A percentile compares a stretch with the other conserved stretches of the same genome.
These are phyloP conservation scores for Ceratobasidium sp. DNA, from an alignment of 1,284 basidiomycete genomes.

Conservation along the genomic window DNA sequence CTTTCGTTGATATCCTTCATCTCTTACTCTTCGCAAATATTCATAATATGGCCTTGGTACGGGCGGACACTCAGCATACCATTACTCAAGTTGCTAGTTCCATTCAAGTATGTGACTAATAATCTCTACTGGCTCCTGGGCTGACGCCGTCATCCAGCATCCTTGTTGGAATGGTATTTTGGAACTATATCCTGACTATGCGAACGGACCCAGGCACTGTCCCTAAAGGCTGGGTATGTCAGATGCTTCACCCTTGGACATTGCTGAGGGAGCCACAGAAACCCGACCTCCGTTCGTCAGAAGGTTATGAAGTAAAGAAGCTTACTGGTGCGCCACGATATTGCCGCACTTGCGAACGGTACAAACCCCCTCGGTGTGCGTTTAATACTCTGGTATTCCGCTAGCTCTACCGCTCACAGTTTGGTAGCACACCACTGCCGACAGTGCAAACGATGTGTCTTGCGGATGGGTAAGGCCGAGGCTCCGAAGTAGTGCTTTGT, in stretches of 20 bases:
- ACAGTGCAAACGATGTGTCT: slow-evolving; percentile 81
- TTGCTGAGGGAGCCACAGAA: slow-evolving; percentile 55
- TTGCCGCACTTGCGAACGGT: slow-evolving; percentile 77
- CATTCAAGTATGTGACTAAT: slow-evolving; percentile 84
- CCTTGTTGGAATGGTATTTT: slow-evolving; percentile 76
- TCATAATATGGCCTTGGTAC: slow-evolving; percentile 91
- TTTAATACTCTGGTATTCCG: slow-evolving; percentile 10
- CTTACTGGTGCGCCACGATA: slow-evolving; percentile 77
- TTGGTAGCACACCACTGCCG: slow-evolving; percentile 79
- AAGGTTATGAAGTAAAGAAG: slow-evolving; percentile 86
- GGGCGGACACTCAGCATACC: slow-evolving; percentile 71
- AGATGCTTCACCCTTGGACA: background rate
- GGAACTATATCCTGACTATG: slow-evolving; percentile 86
- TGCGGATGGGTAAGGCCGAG: slow-evolving; percentile 71
- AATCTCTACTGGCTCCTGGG: background rate
- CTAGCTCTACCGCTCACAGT: background rate
- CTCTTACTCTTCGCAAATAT: slow-evolving; percentile 84
- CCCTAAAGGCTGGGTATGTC: slow-evolving; percentile 75
- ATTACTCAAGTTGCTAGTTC: slow-evolving; percentile 72
- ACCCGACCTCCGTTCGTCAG: slow-evolving; percentile 69
- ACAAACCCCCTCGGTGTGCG: slow-evolving; percentile 67
- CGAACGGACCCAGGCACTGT: slow-evolving; percentile 82
- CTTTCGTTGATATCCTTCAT: slow-evolving; percentile 84
- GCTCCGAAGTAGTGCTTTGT: slow-evolving; percentile 32
- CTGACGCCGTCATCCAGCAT: slow-evolving; percentile 56